Base-by-base conservation (phyloP, 495 filamentous ascomycete species). In the Poronia punctata region DNA sequence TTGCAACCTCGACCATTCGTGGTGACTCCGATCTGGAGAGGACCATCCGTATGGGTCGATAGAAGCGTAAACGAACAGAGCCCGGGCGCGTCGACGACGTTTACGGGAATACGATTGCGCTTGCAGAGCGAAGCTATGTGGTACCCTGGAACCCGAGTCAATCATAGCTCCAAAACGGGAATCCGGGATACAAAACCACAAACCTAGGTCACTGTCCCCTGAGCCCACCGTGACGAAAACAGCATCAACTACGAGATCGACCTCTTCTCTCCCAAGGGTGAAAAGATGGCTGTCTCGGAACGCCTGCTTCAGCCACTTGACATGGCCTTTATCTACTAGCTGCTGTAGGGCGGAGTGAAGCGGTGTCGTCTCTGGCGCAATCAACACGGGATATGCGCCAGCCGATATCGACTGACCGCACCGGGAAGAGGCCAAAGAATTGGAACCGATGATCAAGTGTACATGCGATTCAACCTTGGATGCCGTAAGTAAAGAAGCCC, bases 1-100 rank as follows among this genome's bases (percentile, higher is more conserved):
- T 96, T 96, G 68, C 92, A 98, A 0, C 92, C 92, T 46, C 84
- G 82, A 12, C 93, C 93, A 19, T 92, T 95, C 2, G 92, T 98
- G 3, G 92, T 97, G 35, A 97, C 86, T 31, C 90, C 92, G 46
- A 98, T 83, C 52, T 98, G 92, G 20, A 98, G 69, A 26, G 92
- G 93, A 0, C 92, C 92, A 55, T 95, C 88, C 30, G 77, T 78
- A 56, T 96, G 81, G 4, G 84, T 88, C 19, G 88, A 87, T 11
- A 97, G 81, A 34, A 98, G 70, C 7, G 83, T 84, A 59, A 98
- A 97, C 8, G 86, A 82, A 62, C 87, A 95, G n/a, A 96, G 78
- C 25, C 75, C 70, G 0, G 89, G 88, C 1, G 87, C 76, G 64
- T 98, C 92, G 40, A 86, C 73, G 5, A 96, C 86, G 61, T 98